Percentiles rank a stretch among this genome's conserved stretches.
Evolutionary conservation across 495 filamentous ascomycete genomes (phyloP).

Genomic region (Xylaria castorea): DNA sequence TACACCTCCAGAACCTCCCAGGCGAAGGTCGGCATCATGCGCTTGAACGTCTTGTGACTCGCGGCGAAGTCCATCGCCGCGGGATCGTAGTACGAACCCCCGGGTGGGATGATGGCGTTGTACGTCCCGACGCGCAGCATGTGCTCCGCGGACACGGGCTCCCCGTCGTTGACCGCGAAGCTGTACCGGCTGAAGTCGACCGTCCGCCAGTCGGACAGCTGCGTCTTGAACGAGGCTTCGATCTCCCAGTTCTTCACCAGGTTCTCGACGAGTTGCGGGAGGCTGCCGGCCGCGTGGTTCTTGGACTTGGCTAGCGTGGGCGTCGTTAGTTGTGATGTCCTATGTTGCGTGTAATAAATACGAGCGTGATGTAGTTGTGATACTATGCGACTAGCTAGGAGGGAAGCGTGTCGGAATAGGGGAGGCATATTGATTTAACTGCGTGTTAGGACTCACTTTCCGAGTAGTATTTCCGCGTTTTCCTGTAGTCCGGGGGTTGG

Average conservation of each 20-base stretch:
- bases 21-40: slow-evolving; percentile 73
- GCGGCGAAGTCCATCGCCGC: slow-evolving; percentile 61
- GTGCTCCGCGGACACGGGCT: slow-evolving; percentile 61
- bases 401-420: not conserved
- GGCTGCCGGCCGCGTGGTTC: slow-evolving; percentile 59
- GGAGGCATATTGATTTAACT: not conserved
- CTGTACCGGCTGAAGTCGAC: slow-evolving; percentile 61
- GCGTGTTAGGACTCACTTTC: slow-evolving; percentile 51
- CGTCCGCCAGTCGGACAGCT: slow-evolving; percentile 68
- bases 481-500: slow-evolving; percentile 64
- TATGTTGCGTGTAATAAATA: not conserved
- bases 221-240: slow-evolving; percentile 69
- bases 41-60: slow-evolving; percentile 71
- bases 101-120: slow-evolving; percentile 64
- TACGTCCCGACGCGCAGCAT: slow-evolving; percentile 73
- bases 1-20: slow-evolving; percentile 75
- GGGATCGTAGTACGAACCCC: slow-evolving; percentile 68
- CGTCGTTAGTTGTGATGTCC: not conserved
- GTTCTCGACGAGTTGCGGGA: slow-evolving; percentile 67
- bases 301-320: slow-evolving; percentile 55
- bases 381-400: not conserved
- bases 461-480: slow-evolving; percentile 58
- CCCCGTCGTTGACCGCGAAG: slow-evolving; percentile 67
- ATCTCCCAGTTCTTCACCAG: slow-evolving; percentile 78
- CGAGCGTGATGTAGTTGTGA: not conserved